phyloP scores from a whole-genome alignment of 345 rosid genomes.

The Garcia nutans region DNA sequence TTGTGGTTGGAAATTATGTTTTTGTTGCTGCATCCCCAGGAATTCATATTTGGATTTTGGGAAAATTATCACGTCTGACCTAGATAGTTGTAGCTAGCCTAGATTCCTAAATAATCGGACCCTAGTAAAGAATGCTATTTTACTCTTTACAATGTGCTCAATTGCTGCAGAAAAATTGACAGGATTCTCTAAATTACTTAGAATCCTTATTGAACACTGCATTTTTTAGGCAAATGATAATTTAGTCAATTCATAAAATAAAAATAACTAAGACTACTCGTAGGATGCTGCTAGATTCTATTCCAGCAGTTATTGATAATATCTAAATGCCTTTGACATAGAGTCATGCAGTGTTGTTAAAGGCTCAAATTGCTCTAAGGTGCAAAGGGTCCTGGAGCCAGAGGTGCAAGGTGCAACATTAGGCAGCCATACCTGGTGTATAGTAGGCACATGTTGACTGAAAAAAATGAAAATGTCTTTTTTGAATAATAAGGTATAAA shows the following conservation, averaged over 20 bases:
- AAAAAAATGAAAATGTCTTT: no score
- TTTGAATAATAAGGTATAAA: no score
- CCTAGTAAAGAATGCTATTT: not conserved
- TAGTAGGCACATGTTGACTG: no score
- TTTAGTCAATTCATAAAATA: not conserved
- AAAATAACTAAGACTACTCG: not conserved
- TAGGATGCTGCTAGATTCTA: not conserved
- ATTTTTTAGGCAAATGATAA: not conserved
- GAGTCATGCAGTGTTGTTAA: no score
- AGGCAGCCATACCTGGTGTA: no score
- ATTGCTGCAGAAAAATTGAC: not conserved
- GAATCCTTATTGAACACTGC: not conserved
- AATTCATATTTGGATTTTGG: not conserved
- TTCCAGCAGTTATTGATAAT: not conserved
- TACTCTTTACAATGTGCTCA: not conserved
- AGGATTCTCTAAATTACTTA: not conserved
- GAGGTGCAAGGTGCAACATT: no score
- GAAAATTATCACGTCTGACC: not conserved
- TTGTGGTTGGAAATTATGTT: not conserved
- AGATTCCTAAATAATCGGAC: not conserved
- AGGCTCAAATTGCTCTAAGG: no score
- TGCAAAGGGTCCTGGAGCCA: no score
- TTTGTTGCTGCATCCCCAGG: not conserved
- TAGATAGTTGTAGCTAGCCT: not conserved
- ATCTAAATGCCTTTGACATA: not conserved